phyloP scores from a whole-genome alignment of 768 basidiomycete species.

The Rhodotorula paludigena region DNA sequence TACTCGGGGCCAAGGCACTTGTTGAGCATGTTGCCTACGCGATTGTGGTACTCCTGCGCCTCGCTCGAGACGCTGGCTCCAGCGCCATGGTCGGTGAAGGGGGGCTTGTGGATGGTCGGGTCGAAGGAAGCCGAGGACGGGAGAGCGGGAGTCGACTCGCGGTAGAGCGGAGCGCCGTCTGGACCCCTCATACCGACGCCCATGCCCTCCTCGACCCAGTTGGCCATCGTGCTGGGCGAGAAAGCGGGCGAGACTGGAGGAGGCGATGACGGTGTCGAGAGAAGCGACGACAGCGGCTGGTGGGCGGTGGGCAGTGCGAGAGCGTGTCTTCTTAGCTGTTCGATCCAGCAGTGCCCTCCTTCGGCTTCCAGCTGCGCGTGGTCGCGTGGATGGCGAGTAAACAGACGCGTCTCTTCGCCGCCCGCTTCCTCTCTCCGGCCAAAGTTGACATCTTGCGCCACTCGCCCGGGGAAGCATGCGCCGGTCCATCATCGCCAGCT shows the following conservation, averaged over 20 bases:
- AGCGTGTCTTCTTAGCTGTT: too few species aligned
- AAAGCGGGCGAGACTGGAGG: neutral
- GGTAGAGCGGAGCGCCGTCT: constrained; percentile 2
- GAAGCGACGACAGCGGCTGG: too few species aligned
- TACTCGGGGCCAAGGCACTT: constrained; percentile 91
- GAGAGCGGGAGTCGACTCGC: neutral
- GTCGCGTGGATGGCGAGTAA: too few species aligned
- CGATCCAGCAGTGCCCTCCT: too few species aligned
- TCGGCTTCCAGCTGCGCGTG: too few species aligned
- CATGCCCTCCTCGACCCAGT: constrained; percentile 15
- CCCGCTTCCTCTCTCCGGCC: neutral
- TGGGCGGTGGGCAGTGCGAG: too few species aligned
- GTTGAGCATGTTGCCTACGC: constrained; percentile 72
- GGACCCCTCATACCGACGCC: neutral
- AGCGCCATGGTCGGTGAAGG: too few species aligned
- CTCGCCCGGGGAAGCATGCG: constrained; percentile 20
- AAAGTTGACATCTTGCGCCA: too few species aligned
- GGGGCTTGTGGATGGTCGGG: neutral
- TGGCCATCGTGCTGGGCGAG: neutral
- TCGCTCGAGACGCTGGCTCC: too few species aligned
- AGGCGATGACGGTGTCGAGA: neutral
- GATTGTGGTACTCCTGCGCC: constrained; percentile 55
- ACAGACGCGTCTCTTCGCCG: too few species aligned
- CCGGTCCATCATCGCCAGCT: constrained; percentile 10
- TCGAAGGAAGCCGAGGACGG: neutral